phyloP scores from a whole-genome alignment of 2,329 filamentous ascomycete genomes.

The Arthroderma uncinatum region DNA sequence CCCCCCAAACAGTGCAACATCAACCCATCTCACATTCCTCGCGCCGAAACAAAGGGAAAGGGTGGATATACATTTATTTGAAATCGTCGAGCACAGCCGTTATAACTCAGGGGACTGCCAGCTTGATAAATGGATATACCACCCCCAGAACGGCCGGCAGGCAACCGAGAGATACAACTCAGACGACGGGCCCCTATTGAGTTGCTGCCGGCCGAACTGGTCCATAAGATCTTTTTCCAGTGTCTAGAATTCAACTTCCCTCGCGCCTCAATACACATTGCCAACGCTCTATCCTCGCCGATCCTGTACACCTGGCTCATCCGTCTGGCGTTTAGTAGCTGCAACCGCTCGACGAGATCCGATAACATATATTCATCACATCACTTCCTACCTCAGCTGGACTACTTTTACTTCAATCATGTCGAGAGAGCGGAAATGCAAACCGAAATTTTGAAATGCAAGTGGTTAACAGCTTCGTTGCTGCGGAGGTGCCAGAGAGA shows the following conservation, averaged over 20 bases:
- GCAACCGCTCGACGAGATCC: constrained; percentile 22
- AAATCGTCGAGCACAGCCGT: no score
- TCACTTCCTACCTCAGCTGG: constrained; percentile 31
- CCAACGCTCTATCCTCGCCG: constrained; percentile 29
- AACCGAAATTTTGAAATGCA: constrained; percentile 26
- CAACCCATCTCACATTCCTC: no score
- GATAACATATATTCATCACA: constrained; percentile 25
- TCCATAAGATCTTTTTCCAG: constrained; percentile 43
- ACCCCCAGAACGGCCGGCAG: neutral
- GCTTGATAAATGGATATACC: neutral
- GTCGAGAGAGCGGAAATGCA: constrained; percentile 27
- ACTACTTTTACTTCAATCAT: constrained; percentile 24
- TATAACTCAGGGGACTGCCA: neutral
- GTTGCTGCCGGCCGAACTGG: constrained; percentile 13
- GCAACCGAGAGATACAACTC: neutral
- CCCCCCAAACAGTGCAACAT: no score
- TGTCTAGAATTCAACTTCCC: constrained; percentile 40
- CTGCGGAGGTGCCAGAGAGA: constrained; percentile 31
- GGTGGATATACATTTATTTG: no score
- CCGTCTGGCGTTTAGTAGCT: constrained; percentile 33
- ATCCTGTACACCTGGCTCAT: constrained; percentile 36
- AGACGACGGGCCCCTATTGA: constrained; percentile 11
- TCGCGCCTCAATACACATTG: constrained; percentile 34
- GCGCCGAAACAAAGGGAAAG: no score
- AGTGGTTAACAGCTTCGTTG: constrained; percentile 32